Evolutionary conservation across 768 basidiomycete species (phyloP), one percentile per base, ranked within the genome.

Genomic region (Daedalea quercina): DNA sequence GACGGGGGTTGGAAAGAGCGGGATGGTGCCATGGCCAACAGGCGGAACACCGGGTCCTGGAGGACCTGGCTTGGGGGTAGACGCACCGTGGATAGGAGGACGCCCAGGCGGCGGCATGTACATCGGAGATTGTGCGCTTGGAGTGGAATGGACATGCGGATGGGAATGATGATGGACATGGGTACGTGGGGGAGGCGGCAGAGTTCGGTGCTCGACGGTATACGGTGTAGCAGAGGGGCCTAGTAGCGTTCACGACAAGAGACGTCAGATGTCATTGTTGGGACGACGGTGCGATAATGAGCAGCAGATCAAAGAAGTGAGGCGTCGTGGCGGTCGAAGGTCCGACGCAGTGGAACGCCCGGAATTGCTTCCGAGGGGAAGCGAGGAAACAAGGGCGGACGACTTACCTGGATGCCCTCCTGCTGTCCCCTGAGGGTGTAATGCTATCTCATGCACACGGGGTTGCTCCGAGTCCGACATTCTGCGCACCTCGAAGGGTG

Each of bases 91-190:
- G 7, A 54, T 35, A 48, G 57, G 45, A 43, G 56, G 42, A 7
- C 53, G 48, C 6, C 47, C 22, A 2, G 61, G 58, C 23, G 58
- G 59, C 3, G 60, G 65, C 34, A 62, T 63, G 55, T 65, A 61
- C 54, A 57, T 57, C 17, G 59, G 28, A 9, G 60, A 57, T 11
- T 57, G 59, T 1, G 64, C 34, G 56, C 57, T 51, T 47, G 67
- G 9, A 51, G 53, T 60, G 6, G 56, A 48, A 26, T 55, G 67
- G 7, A 52, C 54, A 58, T 60, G 60, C 41, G 54, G 58, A 40
- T 47, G 58, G 26, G 55, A 50, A 28, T 55, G 62, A 33, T 56
- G 63, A 44, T 57, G 65, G 12, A 48, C 54, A 24, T 55, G 59
- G 15, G 62, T 2, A 55, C 51, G 43, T 51, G 58, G 40, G 6